Evolutionary conservation across 257 asterid species (phyloP), one percentile per base, ranked within the genome.

Genomic region (Anisodus tanguticus): DNA sequence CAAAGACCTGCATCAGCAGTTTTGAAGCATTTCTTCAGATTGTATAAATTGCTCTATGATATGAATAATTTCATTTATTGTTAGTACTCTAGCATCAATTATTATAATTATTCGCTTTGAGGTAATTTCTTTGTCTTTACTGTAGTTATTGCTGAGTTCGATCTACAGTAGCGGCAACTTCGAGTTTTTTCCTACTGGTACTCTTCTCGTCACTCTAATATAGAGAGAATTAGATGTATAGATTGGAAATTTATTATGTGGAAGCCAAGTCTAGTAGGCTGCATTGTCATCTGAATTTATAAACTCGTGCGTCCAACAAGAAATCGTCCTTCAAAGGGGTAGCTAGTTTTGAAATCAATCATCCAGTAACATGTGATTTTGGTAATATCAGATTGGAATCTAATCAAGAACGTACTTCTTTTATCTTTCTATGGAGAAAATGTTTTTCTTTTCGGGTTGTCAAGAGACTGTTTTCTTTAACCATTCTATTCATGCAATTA

Each of bases 161-260:
- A 81, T 90, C 9, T 90, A 91, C 67, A 89, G 90, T 64, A 83
- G 45, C 66, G 70, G 85, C n/a, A 89, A 90, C 78, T 90, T 79
- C 8, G 91, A 89, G 86, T 91, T 91, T 80, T 45, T 90, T 66
- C 92, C 92, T 17, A 84, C 93, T 51, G 94, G 94, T 92, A 85
- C 2, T 85, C 83, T 41, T 12, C 67, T 68, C 43, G 2, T 62
- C 37, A 45, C 41, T 17, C 57, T 19, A 35, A 62, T 4, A 6
- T n/a, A 70, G 16, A 13, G 19, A 37, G 4, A 55, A 15, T 16
- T 58, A 26, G n/a, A 37, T 16, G n/a, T 39, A 37, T 13, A n/a
- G 7, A 17, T 47, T 19, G 17, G 39, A 74, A 16, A 11, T 45
- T 1, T 64, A 11, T 10, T 64, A 64, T 64, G 70, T 26, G 43